Evolutionary conservation across 306 rosid genomes (phyloP).

Genomic region (Urtica urens): DNA sequence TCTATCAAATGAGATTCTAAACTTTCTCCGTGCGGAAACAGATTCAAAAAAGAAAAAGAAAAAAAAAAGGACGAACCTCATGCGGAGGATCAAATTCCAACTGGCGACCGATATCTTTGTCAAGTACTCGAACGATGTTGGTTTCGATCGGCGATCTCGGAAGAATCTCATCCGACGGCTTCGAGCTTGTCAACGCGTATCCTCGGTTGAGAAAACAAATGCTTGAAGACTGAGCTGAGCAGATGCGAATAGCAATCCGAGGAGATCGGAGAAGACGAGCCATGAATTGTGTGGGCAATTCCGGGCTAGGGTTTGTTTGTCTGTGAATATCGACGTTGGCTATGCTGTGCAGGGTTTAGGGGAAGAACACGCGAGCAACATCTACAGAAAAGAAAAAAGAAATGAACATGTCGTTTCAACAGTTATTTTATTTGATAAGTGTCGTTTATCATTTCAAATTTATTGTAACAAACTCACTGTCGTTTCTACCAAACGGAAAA

Average conservation of each 20-base stretch:
- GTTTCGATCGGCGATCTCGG: conserved; percentile 55
- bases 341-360: neutral
- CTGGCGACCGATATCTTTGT: conserved; percentile 49
- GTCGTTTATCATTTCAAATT: too few species aligned
- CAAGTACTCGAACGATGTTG: conserved; percentile 54
- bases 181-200: conserved; percentile 17
- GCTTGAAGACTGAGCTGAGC: conserved; percentile 1
- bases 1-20: neutral
- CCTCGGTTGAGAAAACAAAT: conserved; percentile 6
- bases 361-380: too few species aligned
- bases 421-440: too few species aligned
- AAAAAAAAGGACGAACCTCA: conserved; percentile 34
- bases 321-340: conserved; percentile 11
- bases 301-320: neutral
- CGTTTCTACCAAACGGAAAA: too few species aligned
- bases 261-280: conserved; percentile 34
- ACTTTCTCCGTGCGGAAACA: conserved; percentile 9
- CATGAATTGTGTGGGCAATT: conserved; percentile 19
- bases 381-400: neutral
- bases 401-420: neutral
- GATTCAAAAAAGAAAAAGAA: neutral
- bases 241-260: conserved; percentile 14
- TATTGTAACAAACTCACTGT: too few species aligned
- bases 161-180: conserved; percentile 21
- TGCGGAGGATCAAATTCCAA: conserved; percentile 50